Percentiles rank a stretch among this genome's conserved stretches.
phyloP scores from a whole-genome alignment of 2,329 filamentous ascomycete genomes.

The Metarhizium humberi region DNA sequence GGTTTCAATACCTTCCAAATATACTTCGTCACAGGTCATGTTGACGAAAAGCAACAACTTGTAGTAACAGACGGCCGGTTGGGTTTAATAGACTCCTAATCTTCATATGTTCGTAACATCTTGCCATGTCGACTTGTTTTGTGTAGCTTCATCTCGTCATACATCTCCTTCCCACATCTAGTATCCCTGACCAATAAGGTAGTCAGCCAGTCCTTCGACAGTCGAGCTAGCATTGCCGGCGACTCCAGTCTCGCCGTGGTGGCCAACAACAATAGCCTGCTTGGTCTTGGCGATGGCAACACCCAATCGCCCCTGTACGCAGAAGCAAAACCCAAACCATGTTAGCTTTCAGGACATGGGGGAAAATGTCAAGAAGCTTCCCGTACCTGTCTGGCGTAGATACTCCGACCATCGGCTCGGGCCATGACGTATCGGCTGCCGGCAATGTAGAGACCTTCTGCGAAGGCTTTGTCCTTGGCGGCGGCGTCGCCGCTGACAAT shows the following conservation, averaged over 20 bases:
- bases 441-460: constrained; percentile 64
- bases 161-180: constrained; percentile 24
- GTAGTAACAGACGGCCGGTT: constrained; percentile 5
- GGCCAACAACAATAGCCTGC: constrained; percentile 79
- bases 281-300: constrained; percentile 77
- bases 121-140: constrained; percentile 1
- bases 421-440: constrained; percentile 73
- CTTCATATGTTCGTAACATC: constrained; percentile 4
- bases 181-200: constrained; percentile 72
- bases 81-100: constrained; percentile 5
- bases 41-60: background rate
- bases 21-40: background rate
- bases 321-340: background rate
- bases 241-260: constrained; percentile 68
- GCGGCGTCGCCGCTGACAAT: constrained; percentile 37
- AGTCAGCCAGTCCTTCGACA: constrained; percentile 78
- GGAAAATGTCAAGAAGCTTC: background rate
- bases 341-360: background rate
- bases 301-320: constrained; percentile 60
- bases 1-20: background rate
- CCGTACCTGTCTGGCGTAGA: constrained; percentile 79
- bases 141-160: constrained; percentile 4
- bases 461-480: constrained; percentile 56
- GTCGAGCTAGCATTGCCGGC: constrained; percentile 69
- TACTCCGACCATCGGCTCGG: constrained; percentile 64